Base-by-base conservation (phyloP, 257 asterid species). In the Plantago ovata region DNA sequence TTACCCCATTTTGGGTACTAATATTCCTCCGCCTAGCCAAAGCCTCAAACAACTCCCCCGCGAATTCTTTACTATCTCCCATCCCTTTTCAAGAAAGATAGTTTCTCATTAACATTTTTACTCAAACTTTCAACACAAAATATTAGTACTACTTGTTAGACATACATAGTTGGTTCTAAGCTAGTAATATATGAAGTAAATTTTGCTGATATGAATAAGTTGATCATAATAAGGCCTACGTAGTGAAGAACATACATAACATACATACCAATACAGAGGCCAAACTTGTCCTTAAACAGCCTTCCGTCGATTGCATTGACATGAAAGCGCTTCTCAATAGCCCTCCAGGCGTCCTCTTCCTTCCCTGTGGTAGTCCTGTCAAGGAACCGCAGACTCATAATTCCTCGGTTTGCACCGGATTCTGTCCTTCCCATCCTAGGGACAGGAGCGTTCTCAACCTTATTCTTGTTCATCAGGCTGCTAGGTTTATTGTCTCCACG, bases 51-150 rank as follows among this genome's bases (percentile, higher is more conserved):
- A 92, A 65, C 61, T 82, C 96, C 14, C 62, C 94, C 0, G 96
- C 89, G 43, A 92, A 92, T 43, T 92, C 98, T 70, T 85, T 83
- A 75, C 88, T 85, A 40, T 92, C 95, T 67, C 93, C 87, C 95
- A 92, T 78, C 48, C 98, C 96, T 91, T 68, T 41, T 12, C 54
- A 28, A 23, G 64, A 53, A 55, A n/a, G 19, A 50, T 48, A 72
- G 62, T 51, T 1, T 16, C 9, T 21, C 18, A 64, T n/a, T n/a
- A n/a, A n/a, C n/a, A 24, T 2, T 24, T 24, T 24, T 24, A 24
- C 32, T 24, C 5, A 2, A 24, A 24, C 32, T 24, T 24, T 24
- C 32, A 24, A 2, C 32, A 24, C 3, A 28, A 28, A 1, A 28
- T 28, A 28, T 6, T 3, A 28, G 36, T 28, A 3, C 36, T 6